Conservation (phyloP, 2,329 filamentous ascomycete genomes). For the Aspergillus quadricinctus region DNA sequence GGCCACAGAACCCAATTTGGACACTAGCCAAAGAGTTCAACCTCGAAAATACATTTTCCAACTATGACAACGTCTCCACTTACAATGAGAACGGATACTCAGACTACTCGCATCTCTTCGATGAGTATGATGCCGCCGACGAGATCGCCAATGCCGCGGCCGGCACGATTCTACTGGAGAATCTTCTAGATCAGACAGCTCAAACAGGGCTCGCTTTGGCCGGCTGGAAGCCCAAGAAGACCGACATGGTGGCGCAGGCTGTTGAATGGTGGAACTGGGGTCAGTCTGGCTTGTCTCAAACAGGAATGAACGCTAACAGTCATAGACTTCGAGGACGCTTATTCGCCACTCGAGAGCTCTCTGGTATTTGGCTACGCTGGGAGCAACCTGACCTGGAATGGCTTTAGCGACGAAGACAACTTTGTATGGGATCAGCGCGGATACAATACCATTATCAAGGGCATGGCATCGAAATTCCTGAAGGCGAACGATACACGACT, state of each 20-base stretch:
- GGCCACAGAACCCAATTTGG: constrained; percentile 56
- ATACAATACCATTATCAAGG: constrained; percentile 54
- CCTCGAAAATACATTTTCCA: constrained; percentile 53
- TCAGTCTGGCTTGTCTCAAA: constrained; percentile 6
- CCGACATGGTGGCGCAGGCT: constrained; percentile 53
- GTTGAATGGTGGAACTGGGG: constrained; percentile 57
- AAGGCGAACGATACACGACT: constrained; percentile 52
- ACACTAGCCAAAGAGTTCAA: constrained; percentile 54
- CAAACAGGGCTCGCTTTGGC: constrained; percentile 54
- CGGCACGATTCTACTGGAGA: constrained; percentile 53
- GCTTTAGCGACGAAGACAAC: constrained; percentile 59
- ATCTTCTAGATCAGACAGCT: constrained; percentile 57
- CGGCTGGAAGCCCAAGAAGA: constrained; percentile 56
- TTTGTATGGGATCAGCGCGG: constrained; percentile 59
- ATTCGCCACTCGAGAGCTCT: constrained; percentile 53
- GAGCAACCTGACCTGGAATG: constrained; percentile 58
- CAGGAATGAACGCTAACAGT: not conserved
- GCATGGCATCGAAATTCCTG: constrained; percentile 57
- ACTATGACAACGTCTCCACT: constrained; percentile 55
- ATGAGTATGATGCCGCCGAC: constrained; percentile 48
- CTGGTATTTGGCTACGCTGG: constrained; percentile 52
- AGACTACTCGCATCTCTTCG: constrained; percentile 50
- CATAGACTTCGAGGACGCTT: constrained; percentile 55
- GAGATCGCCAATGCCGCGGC: constrained; percentile 47
- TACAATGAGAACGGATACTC: constrained; percentile 55